Percentiles rank a stretch among this genome's conserved stretches.
phyloP scores from a whole-genome alignment of 2,329 filamentous ascomycete genomes.

The Arthrobotrys sinensis region DNA sequence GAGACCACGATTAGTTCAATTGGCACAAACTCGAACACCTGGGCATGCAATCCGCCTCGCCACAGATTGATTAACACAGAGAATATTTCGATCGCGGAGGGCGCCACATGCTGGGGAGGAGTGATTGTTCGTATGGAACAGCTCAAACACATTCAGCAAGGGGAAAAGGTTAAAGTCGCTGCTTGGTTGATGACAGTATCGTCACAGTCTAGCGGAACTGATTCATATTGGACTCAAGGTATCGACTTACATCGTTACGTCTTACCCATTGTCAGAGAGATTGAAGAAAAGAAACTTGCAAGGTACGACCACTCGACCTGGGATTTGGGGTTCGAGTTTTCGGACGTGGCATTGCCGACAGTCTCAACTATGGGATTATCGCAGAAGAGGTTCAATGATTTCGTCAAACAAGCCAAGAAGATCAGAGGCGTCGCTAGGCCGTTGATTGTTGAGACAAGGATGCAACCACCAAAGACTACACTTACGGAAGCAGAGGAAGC shows the following conservation, averaged over 20 bases:
- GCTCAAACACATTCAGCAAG: conserved; percentile 60
- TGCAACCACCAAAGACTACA: conserved; percentile 61
- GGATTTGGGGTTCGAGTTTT: conserved; percentile 65
- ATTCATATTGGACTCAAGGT: conserved; percentile 65
- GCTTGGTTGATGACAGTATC: conserved; percentile 65
- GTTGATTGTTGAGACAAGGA: conserved; percentile 64
- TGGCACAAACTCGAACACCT: conserved; percentile 65
- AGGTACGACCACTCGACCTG: conserved; percentile 59
- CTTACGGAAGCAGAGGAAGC: conserved; percentile 62
- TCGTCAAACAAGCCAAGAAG: conserved; percentile 64
- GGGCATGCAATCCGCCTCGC: conserved; percentile 64
- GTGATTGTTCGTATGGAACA: conserved; percentile 63
- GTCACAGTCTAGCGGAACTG: conserved; percentile 64
- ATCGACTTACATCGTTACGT: conserved; percentile 64
- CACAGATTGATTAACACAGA: conserved; percentile 65
- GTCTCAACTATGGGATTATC: conserved; percentile 64
- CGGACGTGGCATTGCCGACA: conserved; percentile 64
- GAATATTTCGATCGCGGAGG: conserved; percentile 64
- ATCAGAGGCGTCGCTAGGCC: conserved; percentile 64
- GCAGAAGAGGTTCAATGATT: conserved; percentile 63
- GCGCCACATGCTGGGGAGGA: conserved; percentile 64
- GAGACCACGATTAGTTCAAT: conserved; percentile 64
- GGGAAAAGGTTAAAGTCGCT: conserved; percentile 63
- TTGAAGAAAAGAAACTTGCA: conserved; percentile 60
- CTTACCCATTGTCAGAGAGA: conserved; percentile 63